Conservation (phyloP, 495 filamentous ascomycete species). For the Staphylotrichum tortipilum region DNA sequence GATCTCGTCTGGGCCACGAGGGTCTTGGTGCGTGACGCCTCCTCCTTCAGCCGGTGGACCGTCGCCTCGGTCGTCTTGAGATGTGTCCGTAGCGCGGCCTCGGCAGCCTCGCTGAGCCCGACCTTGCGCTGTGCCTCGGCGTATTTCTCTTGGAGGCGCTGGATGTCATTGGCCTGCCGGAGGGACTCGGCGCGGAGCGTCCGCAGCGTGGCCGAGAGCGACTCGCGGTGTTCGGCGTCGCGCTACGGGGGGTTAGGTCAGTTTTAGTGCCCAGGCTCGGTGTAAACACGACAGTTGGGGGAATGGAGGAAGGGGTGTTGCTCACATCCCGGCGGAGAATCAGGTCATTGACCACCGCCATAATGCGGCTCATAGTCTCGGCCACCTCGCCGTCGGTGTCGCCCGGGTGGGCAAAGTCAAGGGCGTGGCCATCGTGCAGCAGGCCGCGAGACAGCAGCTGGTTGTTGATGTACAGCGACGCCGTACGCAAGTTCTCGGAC, state of each 20-base stretch:
- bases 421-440: slow-evolving; percentile 69
- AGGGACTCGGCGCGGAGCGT: slow-evolving; percentile 62
- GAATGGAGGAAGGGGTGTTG: slow-evolving; percentile 5
- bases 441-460: slow-evolving; percentile 83
- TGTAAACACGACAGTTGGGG: background rate
- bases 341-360: slow-evolving; percentile 87
- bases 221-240: slow-evolving; percentile 78
- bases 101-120: slow-evolving; percentile 63
- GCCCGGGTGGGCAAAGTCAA: slow-evolving; percentile 76
- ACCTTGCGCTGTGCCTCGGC: slow-evolving; percentile 67
- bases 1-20: slow-evolving; percentile 71
- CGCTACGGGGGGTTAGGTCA: slow-evolving; percentile 47
- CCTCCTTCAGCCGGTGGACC: slow-evolving; percentile 64
- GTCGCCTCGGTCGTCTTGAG: slow-evolving; percentile 62
- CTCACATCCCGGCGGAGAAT: slow-evolving; percentile 73
- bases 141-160: slow-evolving; percentile 56
- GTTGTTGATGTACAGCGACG: slow-evolving; percentile 94
- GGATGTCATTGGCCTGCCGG: slow-evolving; percentile 53
- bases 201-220: slow-evolving; percentile 68
- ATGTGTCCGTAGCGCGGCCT: slow-evolving; percentile 59
- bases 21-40: slow-evolving; percentile 66
- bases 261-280: background rate
- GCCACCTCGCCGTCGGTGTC: slow-evolving; percentile 54
- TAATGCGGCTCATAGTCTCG: slow-evolving; percentile 73
- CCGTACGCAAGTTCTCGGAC: slow-evolving; percentile 69